Conservation (phyloP, 176 grass and related monocot species). For the Otatea glauca region DNA sequence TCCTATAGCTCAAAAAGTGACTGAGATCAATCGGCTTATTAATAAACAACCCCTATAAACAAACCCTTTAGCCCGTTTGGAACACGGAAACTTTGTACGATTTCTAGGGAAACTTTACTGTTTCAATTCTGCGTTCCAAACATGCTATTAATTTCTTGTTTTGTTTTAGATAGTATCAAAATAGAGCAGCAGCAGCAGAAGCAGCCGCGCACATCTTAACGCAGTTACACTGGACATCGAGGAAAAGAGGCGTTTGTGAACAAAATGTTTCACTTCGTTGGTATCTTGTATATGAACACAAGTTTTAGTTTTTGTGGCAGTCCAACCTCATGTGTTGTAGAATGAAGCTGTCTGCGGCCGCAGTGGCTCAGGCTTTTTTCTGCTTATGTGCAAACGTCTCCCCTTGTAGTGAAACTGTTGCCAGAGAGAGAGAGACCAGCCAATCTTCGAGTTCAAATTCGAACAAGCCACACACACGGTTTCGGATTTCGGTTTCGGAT, state of each 20-base stretch:
- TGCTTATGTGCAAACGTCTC: too few species aligned
- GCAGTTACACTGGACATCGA: not conserved
- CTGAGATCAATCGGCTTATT: too few species aligned
- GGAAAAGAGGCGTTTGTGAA: not conserved
- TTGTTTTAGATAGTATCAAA: not conserved
- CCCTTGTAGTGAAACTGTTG: not conserved
- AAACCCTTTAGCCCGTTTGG: not conserved
- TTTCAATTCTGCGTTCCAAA: not conserved
- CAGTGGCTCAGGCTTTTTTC: too few species aligned
- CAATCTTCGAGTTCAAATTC: too few species aligned
- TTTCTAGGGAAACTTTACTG: not conserved
- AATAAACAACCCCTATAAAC: too few species aligned
- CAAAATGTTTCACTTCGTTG: not conserved
- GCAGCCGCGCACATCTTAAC: not conserved
- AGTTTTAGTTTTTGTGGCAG: not conserved
- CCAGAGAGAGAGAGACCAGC: not conserved
- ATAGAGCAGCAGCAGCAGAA: not conserved
- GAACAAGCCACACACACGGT: too few species aligned
- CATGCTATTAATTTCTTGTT: not conserved
- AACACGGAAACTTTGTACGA: not conserved
- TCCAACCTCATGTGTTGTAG: not conserved
- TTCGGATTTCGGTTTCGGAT: too few species aligned
- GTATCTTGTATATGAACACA: not conserved
- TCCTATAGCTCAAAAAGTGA: too few species aligned
- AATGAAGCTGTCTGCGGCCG: not conserved